phyloP scores from a whole-genome alignment of 2,329 filamentous ascomycete species.

The Alternaria gaisen region DNA sequence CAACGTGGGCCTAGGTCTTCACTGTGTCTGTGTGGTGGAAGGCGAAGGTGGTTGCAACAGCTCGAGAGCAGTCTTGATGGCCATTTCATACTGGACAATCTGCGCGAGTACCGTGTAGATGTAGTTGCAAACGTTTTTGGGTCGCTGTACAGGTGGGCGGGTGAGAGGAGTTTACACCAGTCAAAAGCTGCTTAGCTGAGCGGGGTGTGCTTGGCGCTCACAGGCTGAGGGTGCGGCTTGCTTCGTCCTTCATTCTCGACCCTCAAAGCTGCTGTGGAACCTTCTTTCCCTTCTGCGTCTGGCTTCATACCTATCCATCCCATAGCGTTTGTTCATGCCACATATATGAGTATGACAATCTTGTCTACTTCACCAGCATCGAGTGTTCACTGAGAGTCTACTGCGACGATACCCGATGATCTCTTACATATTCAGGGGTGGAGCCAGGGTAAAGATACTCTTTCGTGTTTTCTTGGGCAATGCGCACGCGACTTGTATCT shows the following conservation, averaged over 20 bases:
- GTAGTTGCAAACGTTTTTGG: background rate
- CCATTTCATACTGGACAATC: too few relatives aligned
- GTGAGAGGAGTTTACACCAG: background rate
- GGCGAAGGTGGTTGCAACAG: background rate
- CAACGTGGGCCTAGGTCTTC: background rate
- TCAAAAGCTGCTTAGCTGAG: background rate
- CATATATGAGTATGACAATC: background rate
- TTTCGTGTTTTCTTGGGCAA: background rate
- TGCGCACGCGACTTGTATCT: background rate
- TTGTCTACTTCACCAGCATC: background rate
- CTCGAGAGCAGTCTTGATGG: background rate
- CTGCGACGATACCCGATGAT: background rate
- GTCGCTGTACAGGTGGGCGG: background rate
- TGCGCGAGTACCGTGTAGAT: background rate
- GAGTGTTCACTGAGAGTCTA: background rate
- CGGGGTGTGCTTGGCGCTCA: conserved; percentile 9
- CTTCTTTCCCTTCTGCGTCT: background rate
- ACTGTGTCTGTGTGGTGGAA: background rate
- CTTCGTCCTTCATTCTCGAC: background rate
- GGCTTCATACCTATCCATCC: background rate
- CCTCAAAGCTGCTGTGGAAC: background rate
- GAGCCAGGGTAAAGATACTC: background rate
- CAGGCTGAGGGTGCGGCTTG: background rate
- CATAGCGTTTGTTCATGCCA: background rate
- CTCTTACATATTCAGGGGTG: background rate